Conservation (phyloP, 768 basidiomycete genomes). For the Boletus bicolor region DNA sequence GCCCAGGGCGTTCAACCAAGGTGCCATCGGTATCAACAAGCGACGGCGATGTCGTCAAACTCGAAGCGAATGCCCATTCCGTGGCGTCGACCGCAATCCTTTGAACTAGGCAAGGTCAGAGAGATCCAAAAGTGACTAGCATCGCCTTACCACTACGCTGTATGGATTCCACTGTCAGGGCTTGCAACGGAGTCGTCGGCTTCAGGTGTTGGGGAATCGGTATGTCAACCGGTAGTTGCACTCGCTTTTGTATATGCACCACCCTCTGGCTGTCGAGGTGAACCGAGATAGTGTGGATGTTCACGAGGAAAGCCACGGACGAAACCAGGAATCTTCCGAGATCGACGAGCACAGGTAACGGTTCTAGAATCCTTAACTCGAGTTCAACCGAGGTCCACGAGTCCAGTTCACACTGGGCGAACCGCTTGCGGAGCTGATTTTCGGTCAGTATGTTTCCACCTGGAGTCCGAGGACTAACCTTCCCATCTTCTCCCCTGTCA, state of each 20-base stretch:
- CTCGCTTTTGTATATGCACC: neutral
- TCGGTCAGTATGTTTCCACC: neutral
- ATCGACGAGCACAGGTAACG: constrained; percentile 2
- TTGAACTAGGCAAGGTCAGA: constrained; percentile 8
- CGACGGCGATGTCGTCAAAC: neutral
- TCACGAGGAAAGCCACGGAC: constrained; percentile 4
- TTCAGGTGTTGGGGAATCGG: neutral
- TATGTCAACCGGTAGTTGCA: neutral
- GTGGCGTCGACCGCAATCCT: constrained; percentile 2
- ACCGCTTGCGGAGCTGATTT: constrained; percentile 1
- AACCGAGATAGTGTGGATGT: constrained; percentile 2
- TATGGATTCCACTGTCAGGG: constrained; percentile 5
- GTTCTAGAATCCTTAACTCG: constrained; percentile 2
- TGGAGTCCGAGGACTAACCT: neutral
- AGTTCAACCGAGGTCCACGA: constrained; percentile 9
- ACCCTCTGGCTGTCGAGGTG: neutral
- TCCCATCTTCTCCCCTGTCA: constrained; percentile 2
- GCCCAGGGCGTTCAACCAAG: neutral
- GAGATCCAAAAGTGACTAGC: neutral
- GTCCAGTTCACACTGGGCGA: neutral
- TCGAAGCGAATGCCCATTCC: neutral
- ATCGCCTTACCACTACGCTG: constrained; percentile 1
- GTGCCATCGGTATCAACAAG: neutral
- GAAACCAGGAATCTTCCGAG: constrained; percentile 9
- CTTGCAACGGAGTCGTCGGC: neutral